Base-by-base conservation (phyloP, 1,284 basidiomycete species). In the Cryptococcus deneoformans region DNA sequence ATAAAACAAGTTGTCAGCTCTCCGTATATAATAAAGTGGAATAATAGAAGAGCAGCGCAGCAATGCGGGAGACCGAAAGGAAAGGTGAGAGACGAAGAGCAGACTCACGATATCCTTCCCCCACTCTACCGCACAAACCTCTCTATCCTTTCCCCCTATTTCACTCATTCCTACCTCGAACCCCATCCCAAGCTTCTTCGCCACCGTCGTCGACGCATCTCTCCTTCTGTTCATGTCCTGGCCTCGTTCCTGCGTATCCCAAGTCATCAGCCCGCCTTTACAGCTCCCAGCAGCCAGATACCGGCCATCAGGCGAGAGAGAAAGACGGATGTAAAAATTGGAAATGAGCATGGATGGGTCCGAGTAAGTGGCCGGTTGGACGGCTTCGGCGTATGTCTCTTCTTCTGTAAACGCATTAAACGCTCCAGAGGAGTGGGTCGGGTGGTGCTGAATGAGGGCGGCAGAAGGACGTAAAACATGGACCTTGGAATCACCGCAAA, bases 41-140 rank as follows among this genome's bases (percentile, higher is more conserved):
- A 20, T 20, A 29, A 29, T 29, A 29, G 29, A 29, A 29, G 29
- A 29, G 29, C 29, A 29, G 29, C 29, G 29, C 29, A 29, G 29
- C 29, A 29, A 29, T 29, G 29, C 5, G 29, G 29, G 29, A 29
- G 29, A 5, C 3, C 29, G 5, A 5, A 29, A 29, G 5, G 1
- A 29, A 29, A 29, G 5, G 29, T 29, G 29, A 29, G 29, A 29
- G 29, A 29, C 3, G 29, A 29, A 29, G 29, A 29, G 29, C 29
- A 29, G 29, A 42, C 40, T 42, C 6, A 42, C 40, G 16, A 75
- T 71, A 55, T 77, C 75, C 46, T 69, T 66, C 6, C 69, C 77
- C 73, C 73, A 75, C 59, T 77, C 77, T 0, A 77, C 66, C 2
- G 75, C 73, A 8, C 68, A 63, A 0, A 77, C 69, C 54, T 77